phyloP scores from a whole-genome alignment of 768 basidiomycete genomes.

The Mycena alexandri region DNA sequence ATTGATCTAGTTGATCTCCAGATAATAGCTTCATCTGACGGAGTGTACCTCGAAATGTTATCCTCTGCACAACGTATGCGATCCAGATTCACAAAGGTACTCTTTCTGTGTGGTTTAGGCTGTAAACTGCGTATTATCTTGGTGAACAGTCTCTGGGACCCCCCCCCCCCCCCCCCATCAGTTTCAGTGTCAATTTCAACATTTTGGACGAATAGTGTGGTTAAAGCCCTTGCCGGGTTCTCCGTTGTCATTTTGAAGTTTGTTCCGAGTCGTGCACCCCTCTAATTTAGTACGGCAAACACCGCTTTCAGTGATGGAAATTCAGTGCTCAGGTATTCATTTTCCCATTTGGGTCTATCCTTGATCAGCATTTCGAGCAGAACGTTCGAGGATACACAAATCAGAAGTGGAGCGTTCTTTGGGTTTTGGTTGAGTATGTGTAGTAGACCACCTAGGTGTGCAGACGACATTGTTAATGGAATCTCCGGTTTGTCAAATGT shows the following conservation, averaged over 20 bases:
- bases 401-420: not conserved
- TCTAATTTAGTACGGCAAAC: constrained; percentile 7
- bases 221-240: not conserved
- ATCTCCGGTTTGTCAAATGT: constrained; percentile 1
- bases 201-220: not conserved
- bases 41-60: not conserved
- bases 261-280: not conserved
- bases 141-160: constrained; percentile 13
- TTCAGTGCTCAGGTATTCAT: not conserved
- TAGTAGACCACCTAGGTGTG: constrained; percentile 2
- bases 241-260: constrained; percentile 1
- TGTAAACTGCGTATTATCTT: not conserved
- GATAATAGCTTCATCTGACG: constrained; percentile 7
- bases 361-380: not conserved
- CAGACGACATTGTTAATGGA: not conserved
- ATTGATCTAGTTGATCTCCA: constrained; percentile 15
- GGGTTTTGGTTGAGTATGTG: not conserved
- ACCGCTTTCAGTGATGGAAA: not conserved
- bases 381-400: not conserved
- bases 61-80: constrained; percentile 4
- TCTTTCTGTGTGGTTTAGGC: not conserved
- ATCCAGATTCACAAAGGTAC: constrained; percentile 11
- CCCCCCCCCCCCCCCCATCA: too few relatives aligned
- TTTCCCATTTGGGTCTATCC: constrained; percentile 1
- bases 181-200: not conserved